Evolutionary conservation across 148 eudicot species (phyloP).

Genomic region (Chenopodium berlandieri): DNA sequence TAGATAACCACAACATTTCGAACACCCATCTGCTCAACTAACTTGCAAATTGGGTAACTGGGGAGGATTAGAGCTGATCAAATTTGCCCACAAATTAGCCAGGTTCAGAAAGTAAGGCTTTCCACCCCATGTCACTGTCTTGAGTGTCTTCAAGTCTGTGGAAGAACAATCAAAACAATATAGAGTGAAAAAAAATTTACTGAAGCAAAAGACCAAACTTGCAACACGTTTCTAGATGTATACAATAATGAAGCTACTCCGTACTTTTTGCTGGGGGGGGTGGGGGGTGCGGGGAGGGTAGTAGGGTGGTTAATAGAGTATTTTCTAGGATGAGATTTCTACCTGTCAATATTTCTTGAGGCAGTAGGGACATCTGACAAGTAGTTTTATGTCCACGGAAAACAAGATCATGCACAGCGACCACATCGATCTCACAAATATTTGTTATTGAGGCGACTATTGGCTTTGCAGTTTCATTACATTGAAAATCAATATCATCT

Average conservation of each 20-base stretch:
- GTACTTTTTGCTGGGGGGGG: too few species aligned
- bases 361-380: constrained; percentile 60
- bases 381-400: constrained; percentile 38
- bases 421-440: constrained; percentile 42
- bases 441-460: constrained; percentile 49
- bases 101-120: constrained; percentile 50
- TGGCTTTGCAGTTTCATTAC: constrained; percentile 32
- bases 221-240: background rate
- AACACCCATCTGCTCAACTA: constrained; percentile 21
- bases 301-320: background rate
- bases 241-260: background rate
- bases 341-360: constrained; percentile 60
- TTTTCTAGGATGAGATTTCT: background rate
- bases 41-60: constrained; percentile 46
- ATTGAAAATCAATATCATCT: constrained; percentile 29
- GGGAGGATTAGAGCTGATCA: constrained; percentile 60
- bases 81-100: constrained; percentile 82
- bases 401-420: constrained; percentile 36
- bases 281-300: too few species aligned
- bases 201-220: background rate
- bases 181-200: background rate
- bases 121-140: constrained; percentile 55
- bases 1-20: background rate
- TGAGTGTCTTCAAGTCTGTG: constrained; percentile 57
- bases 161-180: background rate